phyloP scores from a whole-genome alignment of 805 yeast genomes.

The Priceomyces castillae region DNA sequence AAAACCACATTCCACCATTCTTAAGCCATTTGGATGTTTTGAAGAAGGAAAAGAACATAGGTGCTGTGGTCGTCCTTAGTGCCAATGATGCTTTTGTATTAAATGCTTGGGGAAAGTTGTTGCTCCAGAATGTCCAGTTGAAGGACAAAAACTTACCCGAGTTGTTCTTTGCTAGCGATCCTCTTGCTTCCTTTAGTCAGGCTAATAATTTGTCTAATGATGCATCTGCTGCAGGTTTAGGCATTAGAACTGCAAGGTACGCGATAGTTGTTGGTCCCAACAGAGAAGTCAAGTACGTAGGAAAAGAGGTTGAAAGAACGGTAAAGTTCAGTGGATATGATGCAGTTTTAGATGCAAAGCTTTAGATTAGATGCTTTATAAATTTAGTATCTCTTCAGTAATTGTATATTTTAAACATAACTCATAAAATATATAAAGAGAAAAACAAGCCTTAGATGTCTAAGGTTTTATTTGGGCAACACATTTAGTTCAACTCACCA shows the following conservation, averaged over 20 bases:
- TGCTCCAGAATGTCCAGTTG: constrained; percentile 24
- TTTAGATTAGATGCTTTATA: constrained; percentile 14
- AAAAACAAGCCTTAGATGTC: neutral
- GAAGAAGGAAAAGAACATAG: constrained; percentile 27
- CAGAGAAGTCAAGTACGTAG: constrained; percentile 31
- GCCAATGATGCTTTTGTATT: constrained; percentile 44
- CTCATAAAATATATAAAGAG: constrained; percentile 1
- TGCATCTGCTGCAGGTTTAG: constrained; percentile 35
- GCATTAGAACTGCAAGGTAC: constrained; percentile 39
- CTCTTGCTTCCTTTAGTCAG: constrained; percentile 32
- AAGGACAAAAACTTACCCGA: constrained; percentile 16
- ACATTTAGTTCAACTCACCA: constrained; percentile 50
- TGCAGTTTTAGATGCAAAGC: constrained; percentile 36
- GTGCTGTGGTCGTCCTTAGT: constrained; percentile 34
- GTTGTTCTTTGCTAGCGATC: constrained; percentile 43
- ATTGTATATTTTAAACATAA: constrained; percentile 1
- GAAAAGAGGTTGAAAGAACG: constrained; percentile 30
- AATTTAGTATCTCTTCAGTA: neutral
- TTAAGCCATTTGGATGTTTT: constrained; percentile 28
- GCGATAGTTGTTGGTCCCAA: constrained; percentile 33
- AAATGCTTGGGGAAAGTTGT: constrained; percentile 45
- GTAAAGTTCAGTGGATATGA: constrained; percentile 37
- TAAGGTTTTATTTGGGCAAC: too few species aligned
- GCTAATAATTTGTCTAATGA: constrained; percentile 31
- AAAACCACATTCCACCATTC: constrained; percentile 41